A percentile compares a stretch with the other conserved stretches of the same genome.
Evolutionary conservation across 495 filamentous ascomycete species (phyloP).

Genomic region (Ramalina peruviana): DNA sequence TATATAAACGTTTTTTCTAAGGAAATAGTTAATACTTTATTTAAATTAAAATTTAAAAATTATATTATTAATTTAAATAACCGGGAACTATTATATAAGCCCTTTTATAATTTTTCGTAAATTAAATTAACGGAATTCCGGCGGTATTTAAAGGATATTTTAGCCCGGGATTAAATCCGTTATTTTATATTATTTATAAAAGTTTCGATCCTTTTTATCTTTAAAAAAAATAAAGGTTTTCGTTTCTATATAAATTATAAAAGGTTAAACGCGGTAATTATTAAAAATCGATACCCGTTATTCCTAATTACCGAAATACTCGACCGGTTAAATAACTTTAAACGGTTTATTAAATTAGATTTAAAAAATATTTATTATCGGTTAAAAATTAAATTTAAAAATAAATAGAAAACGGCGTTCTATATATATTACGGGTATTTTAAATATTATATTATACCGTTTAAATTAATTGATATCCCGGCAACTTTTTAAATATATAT

Average conservation of each 20-base stretch:
- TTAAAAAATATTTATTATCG: not conserved
- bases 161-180: not conserved
- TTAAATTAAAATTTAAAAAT: too few relatives aligned
- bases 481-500: not conserved
- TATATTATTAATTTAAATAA: too few relatives aligned
- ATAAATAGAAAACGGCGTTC: not conserved
- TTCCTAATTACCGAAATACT: not conserved
- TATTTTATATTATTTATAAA: not conserved
- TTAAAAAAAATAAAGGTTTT: not conserved
- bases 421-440: not conserved
- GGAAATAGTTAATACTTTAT: not conserved
- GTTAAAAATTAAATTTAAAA: not conserved
- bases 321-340: not conserved
- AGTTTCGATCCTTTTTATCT: not conserved
- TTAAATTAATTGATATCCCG: not conserved
- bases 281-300: not conserved
- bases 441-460: not conserved
- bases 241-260: not conserved
- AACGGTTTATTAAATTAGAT: not conserved
- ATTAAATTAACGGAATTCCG: not conserved
- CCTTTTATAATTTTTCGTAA: not conserved
- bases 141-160: too few relatives aligned
- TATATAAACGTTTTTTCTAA: not conserved
- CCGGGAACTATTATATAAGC: too few relatives aligned
- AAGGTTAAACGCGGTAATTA: not conserved